phyloP scores from a whole-genome alignment of 1,284 basidiomycete species.

The Puccinia coronata region DNA sequence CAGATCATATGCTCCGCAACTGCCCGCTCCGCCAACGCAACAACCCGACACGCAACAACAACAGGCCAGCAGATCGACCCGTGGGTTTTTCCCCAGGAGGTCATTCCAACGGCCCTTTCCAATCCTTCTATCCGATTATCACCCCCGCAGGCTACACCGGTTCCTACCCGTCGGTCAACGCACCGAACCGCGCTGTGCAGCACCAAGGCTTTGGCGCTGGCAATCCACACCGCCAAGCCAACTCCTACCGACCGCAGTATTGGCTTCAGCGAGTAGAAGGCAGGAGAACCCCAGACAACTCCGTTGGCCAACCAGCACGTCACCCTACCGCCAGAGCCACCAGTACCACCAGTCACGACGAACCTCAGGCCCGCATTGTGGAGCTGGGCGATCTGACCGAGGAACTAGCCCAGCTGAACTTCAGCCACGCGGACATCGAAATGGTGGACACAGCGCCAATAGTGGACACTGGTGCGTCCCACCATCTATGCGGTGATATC shows the following conservation, averaged over 20 bases:
- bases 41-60: not conserved
- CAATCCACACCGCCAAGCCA: no score
- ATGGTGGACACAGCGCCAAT: not conserved
- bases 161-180: not conserved
- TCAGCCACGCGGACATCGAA: not conserved
- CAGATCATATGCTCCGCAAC: not conserved
- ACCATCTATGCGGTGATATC: constrained; percentile 1
- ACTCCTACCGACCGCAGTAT: not conserved
- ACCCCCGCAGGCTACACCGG: not conserved
- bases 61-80: no score
- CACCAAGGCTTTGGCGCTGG: not conserved
- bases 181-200: not conserved
- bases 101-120: no score
- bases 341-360: not conserved
- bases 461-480: constrained; percentile 15
- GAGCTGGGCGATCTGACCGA: not conserved
- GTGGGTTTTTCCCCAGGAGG: not conserved
- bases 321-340: no score
- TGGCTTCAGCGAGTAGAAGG: not conserved
- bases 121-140: not conserved
- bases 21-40: not conserved
- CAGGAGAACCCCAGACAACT: not conserved
- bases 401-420: not conserved
- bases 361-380: not conserved
- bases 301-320: not conserved